phyloP scores from a whole-genome alignment of 2,329 filamentous ascomycete species.

The Aspergillus sp. region DNA sequence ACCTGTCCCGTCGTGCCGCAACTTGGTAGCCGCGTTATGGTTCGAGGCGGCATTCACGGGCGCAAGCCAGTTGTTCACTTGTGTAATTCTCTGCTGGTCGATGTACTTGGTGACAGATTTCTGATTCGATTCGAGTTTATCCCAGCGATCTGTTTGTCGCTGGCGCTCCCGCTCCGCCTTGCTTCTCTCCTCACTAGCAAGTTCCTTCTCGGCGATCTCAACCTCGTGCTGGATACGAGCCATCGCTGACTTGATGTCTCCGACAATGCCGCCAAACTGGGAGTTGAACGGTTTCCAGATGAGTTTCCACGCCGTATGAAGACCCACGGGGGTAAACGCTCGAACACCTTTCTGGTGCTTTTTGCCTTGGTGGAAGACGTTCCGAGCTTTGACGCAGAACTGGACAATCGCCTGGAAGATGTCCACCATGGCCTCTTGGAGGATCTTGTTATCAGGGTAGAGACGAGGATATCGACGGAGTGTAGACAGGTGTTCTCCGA shows the following conservation, averaged over 20 bases:
- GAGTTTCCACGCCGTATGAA: not conserved
- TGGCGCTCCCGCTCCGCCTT: conserved; percentile 2
- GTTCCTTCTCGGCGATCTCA: not conserved
- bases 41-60: not conserved
- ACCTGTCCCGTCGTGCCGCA: not conserved
- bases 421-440: not conserved
- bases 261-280: not conserved
- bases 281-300: not conserved
- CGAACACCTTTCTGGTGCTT: not conserved
- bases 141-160: not conserved
- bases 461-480: not conserved
- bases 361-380: not conserved
- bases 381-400: not conserved
- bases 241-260: not conserved
- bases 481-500: not conserved
- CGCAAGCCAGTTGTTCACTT: not conserved
- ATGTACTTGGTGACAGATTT: not conserved
- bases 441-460: not conserved
- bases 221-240: not conserved
- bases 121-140: not conserved
- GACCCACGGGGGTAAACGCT: not conserved
- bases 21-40: not conserved
- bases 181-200: not conserved
- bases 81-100: not conserved
- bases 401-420: not conserved